These are phyloP conservation scores for Cunninghamia lanceolata DNA, from an alignment of 75 land plant genomes.

Conservation along the genomic window DNA sequence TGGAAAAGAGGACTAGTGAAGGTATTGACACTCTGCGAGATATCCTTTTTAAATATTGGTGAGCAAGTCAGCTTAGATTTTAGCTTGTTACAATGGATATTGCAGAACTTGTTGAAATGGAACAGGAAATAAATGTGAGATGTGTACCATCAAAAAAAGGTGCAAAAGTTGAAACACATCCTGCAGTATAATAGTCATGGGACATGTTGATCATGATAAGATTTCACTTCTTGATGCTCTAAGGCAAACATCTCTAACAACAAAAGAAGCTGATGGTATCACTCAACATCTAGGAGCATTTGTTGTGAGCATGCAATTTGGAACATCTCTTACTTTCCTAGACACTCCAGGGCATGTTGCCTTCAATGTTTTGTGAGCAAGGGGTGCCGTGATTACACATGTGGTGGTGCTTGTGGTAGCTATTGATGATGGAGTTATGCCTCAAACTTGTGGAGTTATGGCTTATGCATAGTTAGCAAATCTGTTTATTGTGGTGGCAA, in stretches of 20 bases:
- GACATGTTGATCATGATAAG: slow-evolving; percentile 98
- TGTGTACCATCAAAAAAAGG: slow-evolving; percentile 50
- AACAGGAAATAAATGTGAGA: slow-evolving; percentile 51
- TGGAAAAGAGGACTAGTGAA: too few species aligned
- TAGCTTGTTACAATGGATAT: slow-evolving; percentile 32
- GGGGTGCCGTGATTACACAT: slow-evolving; percentile 96
- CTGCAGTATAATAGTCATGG: slow-evolving; percentile 95
- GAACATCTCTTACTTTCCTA: slow-evolving; percentile 83
- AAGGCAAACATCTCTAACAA: slow-evolving; percentile 82
- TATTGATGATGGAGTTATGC: slow-evolving; percentile 99
- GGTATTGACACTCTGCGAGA: slow-evolving; percentile 24
- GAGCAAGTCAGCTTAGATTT: slow-evolving; percentile 61
- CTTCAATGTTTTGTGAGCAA: slow-evolving; percentile 94
- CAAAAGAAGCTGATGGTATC: slow-evolving; percentile 93
- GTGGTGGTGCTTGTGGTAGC: slow-evolving; percentile 96
- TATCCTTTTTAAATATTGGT: slow-evolving; percentile 64
- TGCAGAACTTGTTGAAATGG: too few species aligned
- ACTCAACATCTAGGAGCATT: slow-evolving; percentile 97
- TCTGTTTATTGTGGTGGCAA: slow-evolving; percentile 90
- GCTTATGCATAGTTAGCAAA: slow-evolving; percentile 78
- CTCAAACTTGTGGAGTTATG: slow-evolving; percentile 94
- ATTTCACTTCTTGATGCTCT: slow-evolving; percentile 93
- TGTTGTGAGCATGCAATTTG: slow-evolving; percentile 84
- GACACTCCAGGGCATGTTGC: slow-evolving; percentile 99
- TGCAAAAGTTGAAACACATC: slow-evolving; percentile 48